Evolutionary conservation across 2,329 filamentous ascomycete species (phyloP), one percentile per base, ranked within the genome.

Genomic region (Monosporascus sp.): DNA sequence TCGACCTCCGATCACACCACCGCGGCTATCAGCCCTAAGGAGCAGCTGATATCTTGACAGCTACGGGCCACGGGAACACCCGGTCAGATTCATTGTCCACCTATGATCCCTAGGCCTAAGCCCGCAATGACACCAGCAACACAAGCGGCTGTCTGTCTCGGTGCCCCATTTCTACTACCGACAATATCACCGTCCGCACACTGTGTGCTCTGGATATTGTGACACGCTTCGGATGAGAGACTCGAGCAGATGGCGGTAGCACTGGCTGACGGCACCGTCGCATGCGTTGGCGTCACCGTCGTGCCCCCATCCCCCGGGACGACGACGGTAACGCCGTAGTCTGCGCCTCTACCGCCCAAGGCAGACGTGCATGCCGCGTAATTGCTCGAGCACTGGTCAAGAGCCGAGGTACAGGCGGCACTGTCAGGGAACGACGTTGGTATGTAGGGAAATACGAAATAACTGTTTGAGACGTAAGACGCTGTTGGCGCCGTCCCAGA

Each of bases 391-490:
- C 83, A 86, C 52, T 76, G 74, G 41, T 65, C 69, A 48, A 78
- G 69, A 17, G 81, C 82, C 0, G 76, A 73, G 3, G 74, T 74
- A 62, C 83, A 86, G 6, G 76, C 75, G 16, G 70, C 77, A 19
- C 69, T 66, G 59, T 84, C 76, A 54, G 69, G 64, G 56, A 82
- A 84, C 14, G 74, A 74, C 1, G 78, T 82, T 47, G 73, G 69
- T 50, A 83, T 75, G 61, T 81, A 80, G 2, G 83, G 83, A 65
- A 85, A 86, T 11, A 79, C 75, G 65, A 84, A 86, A 67, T 79
- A 84, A 26, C 71, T 60, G 64, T 86, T 85, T 43, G 75, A 68
- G 19, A 85, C 80, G 63, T 76, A 83, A 36, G 80, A 81, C 20
- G 72, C 71, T 2, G 69, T 62, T 20, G 69, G 66, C 3, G 73